phyloP scores from a whole-genome alignment of 1,139 yeast genomes.

The Scheffersomyces quercinus region DNA sequence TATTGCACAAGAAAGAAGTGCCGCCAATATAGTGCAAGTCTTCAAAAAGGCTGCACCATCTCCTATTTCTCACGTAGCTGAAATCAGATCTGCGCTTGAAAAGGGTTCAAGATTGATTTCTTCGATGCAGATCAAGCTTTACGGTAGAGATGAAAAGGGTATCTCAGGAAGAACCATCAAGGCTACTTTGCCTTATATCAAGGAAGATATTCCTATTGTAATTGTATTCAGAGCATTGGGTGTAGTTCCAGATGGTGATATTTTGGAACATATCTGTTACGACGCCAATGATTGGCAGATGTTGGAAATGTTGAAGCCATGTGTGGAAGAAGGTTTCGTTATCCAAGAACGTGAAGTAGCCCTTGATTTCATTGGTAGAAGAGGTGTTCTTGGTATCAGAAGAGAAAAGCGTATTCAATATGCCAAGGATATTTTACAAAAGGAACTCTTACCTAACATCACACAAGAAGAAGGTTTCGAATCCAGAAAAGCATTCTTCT shows the following conservation, averaged over 20 bases:
- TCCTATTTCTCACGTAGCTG: conserved; percentile 94
- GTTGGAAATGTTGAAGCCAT: conserved; percentile 98
- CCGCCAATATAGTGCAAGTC: conserved; percentile 97
- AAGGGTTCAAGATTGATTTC: conserved; percentile 95
- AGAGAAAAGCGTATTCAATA: conserved; percentile 98
- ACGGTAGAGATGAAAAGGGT: conserved; percentile 79
- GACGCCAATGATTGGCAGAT: conserved; percentile 99
- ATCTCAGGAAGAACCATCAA: conserved; percentile 79
- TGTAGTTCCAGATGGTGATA: conserved; percentile 98
- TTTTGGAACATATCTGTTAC: conserved; percentile 94
- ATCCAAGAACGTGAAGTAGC: conserved; percentile 99
- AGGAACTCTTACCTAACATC: conserved; percentile 94
- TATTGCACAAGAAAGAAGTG: conserved; percentile 97
- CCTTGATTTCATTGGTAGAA: conserved; percentile 94
- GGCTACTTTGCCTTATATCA: conserved; percentile 94
- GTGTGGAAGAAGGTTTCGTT: conserved; percentile 98
- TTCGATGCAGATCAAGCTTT: conserved; percentile 89
- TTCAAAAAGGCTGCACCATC: conserved; percentile 98
- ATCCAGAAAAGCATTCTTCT: conserved; percentile 92
- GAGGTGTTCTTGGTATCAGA: conserved; percentile 94
- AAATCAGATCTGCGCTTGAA: conserved; percentile 93
- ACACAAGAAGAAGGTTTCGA: conserved; percentile 98
- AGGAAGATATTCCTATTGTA: conserved; percentile 95
- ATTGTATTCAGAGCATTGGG: conserved; percentile 97
- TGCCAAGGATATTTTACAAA: conserved; percentile 93